Conservation (phyloP, 495 filamentous ascomycete species). For the Chaetomium fimeti region DNA sequence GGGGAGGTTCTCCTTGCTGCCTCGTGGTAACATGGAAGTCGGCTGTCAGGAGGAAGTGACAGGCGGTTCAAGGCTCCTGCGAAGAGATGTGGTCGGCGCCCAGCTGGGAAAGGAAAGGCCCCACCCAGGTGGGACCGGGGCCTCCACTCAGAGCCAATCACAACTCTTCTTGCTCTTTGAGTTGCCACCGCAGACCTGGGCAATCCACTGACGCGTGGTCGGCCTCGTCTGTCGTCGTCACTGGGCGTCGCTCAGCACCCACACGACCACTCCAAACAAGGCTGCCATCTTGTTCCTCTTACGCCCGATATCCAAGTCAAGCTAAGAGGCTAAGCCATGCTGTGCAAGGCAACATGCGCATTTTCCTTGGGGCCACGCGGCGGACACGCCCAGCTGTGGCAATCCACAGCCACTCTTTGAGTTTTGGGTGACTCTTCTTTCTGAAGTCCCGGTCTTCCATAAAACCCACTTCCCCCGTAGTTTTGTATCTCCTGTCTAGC, state of each 20-base stretch:
- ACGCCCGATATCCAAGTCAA: not conserved
- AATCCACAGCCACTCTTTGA: not conserved
- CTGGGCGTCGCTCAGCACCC: constrained; percentile 9
- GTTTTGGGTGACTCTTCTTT: too few species aligned
- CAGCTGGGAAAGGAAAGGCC: too few species aligned
- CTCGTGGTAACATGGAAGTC: too few species aligned
- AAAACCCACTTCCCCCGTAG: not conserved
- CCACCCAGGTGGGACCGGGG: too few species aligned
- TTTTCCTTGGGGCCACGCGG: constrained; percentile 9
- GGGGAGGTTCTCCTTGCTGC: too few species aligned
- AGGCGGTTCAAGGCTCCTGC: too few species aligned
- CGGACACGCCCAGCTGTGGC: constrained; percentile 4
- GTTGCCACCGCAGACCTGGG: not conserved
- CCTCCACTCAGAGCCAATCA: not conserved
- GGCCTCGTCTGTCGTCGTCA: constrained; percentile 1
- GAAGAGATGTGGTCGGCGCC: too few species aligned
- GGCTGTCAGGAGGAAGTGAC: too few species aligned
- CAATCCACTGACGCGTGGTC: constrained; percentile 15
- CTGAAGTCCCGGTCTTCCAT: not conserved
- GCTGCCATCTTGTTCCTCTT: not conserved
- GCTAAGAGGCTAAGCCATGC: too few species aligned
- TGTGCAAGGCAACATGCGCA: not conserved
- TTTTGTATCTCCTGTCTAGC: not conserved
- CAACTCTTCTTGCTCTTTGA: not conserved
- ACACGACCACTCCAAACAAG: constrained; percentile 1